Base-by-base conservation (phyloP, 164 flowering plant genomes). In the Piper betle region DNA sequence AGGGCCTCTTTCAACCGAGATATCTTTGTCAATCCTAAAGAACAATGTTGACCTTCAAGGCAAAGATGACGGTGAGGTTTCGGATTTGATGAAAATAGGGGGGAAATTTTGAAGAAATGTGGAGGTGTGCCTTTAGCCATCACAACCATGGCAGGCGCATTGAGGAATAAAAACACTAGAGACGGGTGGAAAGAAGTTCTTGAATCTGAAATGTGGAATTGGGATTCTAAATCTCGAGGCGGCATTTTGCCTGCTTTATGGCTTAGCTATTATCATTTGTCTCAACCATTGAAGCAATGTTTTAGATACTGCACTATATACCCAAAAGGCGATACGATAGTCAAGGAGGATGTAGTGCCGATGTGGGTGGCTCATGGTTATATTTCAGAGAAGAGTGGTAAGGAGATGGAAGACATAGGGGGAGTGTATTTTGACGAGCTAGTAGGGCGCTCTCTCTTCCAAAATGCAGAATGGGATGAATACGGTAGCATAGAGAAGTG, bases 231-330 rank as follows among this genome's bases (percentile, higher is more conserved):
- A n/a, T 9, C 43, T 11, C 61, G 19, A 20, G 43, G 15, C 6
- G 17, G 19, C 10, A 55, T 71, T 37, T 59, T 63, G 20, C 70
- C 70, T 8, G 70, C 70, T 15, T 55, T 71, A 38, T 39, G 40
- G 53, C 19, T 71, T 52, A 66, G 70, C 39, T 66, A 66, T 40
- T 8, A 62, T 33, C 48, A 63, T 50, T 20, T 71, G 6, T 64
- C 71, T 15, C 58, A 61, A n/a, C 59, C 16, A 41, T 50, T 70
- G 48, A 70, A 52, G 56, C 61, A 17, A 25, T 61, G 71, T 48
- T 63, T 71, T 53, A 46, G 55, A 16, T 71, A 55, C 56, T 71
- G 70, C 56, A 55, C 61, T 3, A 16, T 71, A 10, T 71, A 55
- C 39, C 65, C 59, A 1, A 71, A 71, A 56, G 59, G 52, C 37